Percentiles rank a stretch among this genome's conserved stretches.
Conservation (phyloP, 805 yeast genomes). For the Teunomyces pallodes region DNA sequence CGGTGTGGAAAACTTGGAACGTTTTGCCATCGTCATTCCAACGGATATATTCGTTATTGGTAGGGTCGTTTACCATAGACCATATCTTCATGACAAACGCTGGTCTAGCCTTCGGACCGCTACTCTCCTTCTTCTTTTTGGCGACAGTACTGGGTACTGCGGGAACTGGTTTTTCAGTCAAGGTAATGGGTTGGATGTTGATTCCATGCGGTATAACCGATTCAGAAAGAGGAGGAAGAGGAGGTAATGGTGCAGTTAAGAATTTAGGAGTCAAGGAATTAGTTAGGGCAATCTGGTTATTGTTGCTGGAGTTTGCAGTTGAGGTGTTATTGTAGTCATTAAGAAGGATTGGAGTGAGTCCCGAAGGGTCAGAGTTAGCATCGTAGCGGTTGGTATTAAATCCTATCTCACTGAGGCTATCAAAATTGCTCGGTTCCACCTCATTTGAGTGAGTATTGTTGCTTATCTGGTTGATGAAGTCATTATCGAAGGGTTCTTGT, state of each 20-base stretch:
- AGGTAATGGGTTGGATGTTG: slow-evolving; percentile 14
- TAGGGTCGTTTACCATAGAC: slow-evolving; percentile 88
- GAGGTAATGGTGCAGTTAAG: slow-evolving; percentile 19
- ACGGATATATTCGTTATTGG: slow-evolving; percentile 65
- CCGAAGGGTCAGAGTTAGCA: slow-evolving; percentile 1
- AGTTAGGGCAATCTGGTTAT: slow-evolving; percentile 3
- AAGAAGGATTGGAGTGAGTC: slow-evolving; percentile 1
- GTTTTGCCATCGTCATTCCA: slow-evolving; percentile 88
- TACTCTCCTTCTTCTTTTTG: slow-evolving; percentile 30
- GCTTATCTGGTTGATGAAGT: slow-evolving; percentile 4
- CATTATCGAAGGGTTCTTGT: slow-evolving; percentile 6
- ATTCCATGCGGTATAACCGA: slow-evolving; percentile 25
- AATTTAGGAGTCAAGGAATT: slow-evolving; percentile 9
- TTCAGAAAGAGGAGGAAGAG: slow-evolving; percentile 29
- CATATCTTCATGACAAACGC: slow-evolving; percentile 92
- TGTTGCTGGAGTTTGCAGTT: slow-evolving; percentile 3
- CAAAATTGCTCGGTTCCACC: not conserved
- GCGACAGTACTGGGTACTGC: slow-evolving; percentile 2
- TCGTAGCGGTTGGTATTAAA: not conserved
- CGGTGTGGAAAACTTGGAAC: slow-evolving; percentile 81
- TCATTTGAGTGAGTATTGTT: not conserved
- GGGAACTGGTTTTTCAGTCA: not conserved
- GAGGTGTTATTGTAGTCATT: not conserved
- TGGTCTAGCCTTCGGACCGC: slow-evolving; percentile 61
- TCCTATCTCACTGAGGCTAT: not conserved